Evolutionary conservation across 1,139 yeast genomes (phyloP).

Genomic region (Hanseniaspora uvarum): DNA sequence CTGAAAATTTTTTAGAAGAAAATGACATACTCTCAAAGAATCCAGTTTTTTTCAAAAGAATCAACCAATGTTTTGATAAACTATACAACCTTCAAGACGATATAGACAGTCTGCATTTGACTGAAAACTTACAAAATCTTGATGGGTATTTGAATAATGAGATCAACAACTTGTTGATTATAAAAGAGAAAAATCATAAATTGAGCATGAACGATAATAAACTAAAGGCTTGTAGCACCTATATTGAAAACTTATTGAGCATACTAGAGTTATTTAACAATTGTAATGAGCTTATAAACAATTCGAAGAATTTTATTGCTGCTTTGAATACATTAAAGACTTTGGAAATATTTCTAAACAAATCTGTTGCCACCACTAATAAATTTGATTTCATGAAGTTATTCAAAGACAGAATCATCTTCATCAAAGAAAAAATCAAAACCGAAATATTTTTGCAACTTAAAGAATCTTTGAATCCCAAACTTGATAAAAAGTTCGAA

Average conservation of each 20-base stretch:
- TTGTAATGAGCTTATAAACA: conserved; percentile 66
- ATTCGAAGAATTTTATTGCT: conserved; percentile 65
- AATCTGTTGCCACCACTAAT: conserved; percentile 57
- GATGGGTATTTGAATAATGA: conserved; percentile 4
- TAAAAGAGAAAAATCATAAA: neutral
- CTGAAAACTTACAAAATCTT: neutral
- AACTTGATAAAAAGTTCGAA: conserved; percentile 49
- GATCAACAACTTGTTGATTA: neutral
- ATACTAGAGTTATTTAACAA: conserved; percentile 79
- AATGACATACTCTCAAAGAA: conserved; percentile 7
- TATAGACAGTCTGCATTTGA: neutral
- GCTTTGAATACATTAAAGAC: conserved; percentile 79
- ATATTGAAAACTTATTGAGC: conserved; percentile 58
- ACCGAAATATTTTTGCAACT: conserved; percentile 70
- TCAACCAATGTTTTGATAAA: conserved; percentile 4
- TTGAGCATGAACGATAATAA: conserved; percentile 5
- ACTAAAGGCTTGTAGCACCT: conserved; percentile 5
- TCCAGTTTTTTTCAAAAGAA: conserved; percentile 10
- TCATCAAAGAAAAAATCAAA: conserved; percentile 60
- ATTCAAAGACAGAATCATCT: conserved; percentile 67
- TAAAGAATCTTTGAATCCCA: conserved; percentile 56
- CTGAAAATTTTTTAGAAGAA: conserved; percentile 1
- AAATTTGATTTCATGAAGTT: conserved; percentile 55
- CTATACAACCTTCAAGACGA: neutral
- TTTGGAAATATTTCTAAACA: conserved; percentile 54